Conservation (phyloP, 768 basidiomycete species). For the Termitomyces sp. region DNA sequence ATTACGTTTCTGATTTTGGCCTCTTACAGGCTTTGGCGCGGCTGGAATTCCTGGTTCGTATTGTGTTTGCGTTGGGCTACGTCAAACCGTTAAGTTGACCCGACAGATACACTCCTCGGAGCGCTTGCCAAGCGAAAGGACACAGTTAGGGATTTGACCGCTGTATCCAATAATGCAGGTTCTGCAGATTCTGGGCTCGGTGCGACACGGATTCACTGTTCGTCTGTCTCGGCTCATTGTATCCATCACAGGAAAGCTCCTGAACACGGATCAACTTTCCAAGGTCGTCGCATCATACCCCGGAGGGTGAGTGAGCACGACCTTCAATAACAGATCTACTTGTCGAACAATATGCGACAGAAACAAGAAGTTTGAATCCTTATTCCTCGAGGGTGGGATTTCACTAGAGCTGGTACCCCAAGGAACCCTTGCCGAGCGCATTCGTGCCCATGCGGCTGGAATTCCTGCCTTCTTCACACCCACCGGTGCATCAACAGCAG, state of each 20-base stretch:
- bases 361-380: slow-evolving; percentile 80
- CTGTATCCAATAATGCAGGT: slow-evolving; percentile 88
- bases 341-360: slow-evolving; percentile 26
- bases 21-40: slow-evolving; percentile 69
- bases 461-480: slow-evolving; percentile 95
- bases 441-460: slow-evolving; percentile 86
- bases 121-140: slow-evolving; percentile 74
- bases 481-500: slow-evolving; percentile 80
- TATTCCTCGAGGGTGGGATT: slow-evolving; percentile 78
- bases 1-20: neutral
- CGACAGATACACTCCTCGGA: slow-evolving; percentile 73
- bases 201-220: slow-evolving; percentile 19
- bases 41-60: slow-evolving; percentile 79
- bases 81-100: neutral
- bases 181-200: slow-evolving; percentile 66
- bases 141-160: slow-evolving; percentile 62
- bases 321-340: neutral
- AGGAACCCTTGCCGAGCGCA: slow-evolving; percentile 83
- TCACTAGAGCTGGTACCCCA: slow-evolving; percentile 88
- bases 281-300: slow-evolving; percentile 90
- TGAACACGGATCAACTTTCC: slow-evolving; percentile 69
- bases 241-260: slow-evolving; percentile 52
- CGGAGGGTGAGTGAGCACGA: slow-evolving; percentile 60
- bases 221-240: neutral
- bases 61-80: neutral